A percentile compares a stretch with the other conserved stretches of the same genome.
phyloP scores from a whole-genome alignment of 352 stramenopile species.

The Blastocystis sp. region DNA sequence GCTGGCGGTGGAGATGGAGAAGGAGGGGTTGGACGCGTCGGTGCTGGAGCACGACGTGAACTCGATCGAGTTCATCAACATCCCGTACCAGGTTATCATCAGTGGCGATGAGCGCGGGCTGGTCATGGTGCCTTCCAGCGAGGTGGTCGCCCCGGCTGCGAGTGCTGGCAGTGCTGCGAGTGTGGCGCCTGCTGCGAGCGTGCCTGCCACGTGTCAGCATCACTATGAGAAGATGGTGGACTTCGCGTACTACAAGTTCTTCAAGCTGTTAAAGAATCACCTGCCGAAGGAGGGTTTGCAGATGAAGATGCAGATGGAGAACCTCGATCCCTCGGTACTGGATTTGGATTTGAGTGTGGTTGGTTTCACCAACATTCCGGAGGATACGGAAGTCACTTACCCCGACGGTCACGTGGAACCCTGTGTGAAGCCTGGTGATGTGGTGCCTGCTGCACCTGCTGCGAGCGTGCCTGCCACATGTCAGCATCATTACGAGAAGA shows the following conservation, averaged over 20 bases:
- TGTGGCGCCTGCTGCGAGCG: not conserved
- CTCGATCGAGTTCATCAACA: conserved; percentile 59
- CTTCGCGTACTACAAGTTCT: conserved; percentile 41
- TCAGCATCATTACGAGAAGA: conserved; percentile 50
- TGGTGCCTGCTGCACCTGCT: too few species aligned
- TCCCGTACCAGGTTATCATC: conserved; percentile 47
- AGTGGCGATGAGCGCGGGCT: not conserved
- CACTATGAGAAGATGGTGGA: conserved; percentile 59
- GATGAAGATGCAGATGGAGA: conserved; percentile 81
- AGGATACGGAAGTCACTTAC: conserved; percentile 10
- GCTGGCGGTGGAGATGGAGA: conserved; percentile 43
- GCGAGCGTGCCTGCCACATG: conserved; percentile 22
- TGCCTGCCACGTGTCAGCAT: conserved; percentile 55
- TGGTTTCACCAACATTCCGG: conserved; percentile 48
- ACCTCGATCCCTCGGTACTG: conserved; percentile 78
- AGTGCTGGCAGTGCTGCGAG: not conserved
- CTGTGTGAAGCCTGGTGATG: conserved; percentile 20
- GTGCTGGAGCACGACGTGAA: conserved; percentile 44
- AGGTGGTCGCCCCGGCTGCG: too few species aligned
- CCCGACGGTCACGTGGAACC: conserved; percentile 41
- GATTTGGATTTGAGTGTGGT: conserved; percentile 72
- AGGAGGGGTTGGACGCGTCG: conserved; percentile 57
- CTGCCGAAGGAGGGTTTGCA: conserved; percentile 82
- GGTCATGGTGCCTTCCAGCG: not conserved
- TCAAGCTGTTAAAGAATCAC: conserved; percentile 77